These are phyloP conservation scores for Neurospora sublineolata DNA, from an alignment of 495 filamentous ascomycete species.

Conservation along the genomic window DNA sequence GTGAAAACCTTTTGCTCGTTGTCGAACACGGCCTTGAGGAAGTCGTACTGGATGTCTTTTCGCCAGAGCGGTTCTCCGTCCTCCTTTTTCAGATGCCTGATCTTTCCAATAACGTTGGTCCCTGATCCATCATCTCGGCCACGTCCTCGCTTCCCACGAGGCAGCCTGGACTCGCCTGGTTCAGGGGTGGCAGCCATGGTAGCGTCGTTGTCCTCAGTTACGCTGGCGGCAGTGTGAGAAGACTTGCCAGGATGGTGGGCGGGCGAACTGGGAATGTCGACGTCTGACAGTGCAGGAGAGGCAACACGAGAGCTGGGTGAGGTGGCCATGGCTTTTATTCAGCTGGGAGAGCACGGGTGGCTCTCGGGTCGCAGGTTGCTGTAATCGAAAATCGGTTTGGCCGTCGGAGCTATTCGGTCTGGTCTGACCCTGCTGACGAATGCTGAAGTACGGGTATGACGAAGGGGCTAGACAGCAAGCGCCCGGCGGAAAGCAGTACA, in stretches of 20 bases:
- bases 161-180: slow-evolving; percentile 15
- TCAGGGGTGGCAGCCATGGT: slow-evolving; percentile 24
- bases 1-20: slow-evolving; percentile 78
- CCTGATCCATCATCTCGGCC: slow-evolving; percentile 19
- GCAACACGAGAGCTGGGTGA: slow-evolving; percentile 18
- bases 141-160: slow-evolving; percentile 22
- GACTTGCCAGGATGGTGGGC: background rate
- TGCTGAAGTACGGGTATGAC: background rate
- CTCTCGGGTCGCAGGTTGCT: background rate
- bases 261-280: slow-evolving; percentile 22
- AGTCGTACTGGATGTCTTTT: slow-evolving; percentile 95
- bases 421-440: background rate
- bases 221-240: slow-evolving; percentile 7
- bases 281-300: slow-evolving; percentile 16
- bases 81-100: slow-evolving; percentile 91
- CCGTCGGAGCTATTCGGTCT: background rate
- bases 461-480: background rate
- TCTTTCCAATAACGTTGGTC: slow-evolving; percentile 64
- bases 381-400: background rate
- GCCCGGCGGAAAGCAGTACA: background rate
- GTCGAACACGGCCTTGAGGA: slow-evolving; percentile 83
- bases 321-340: slow-evolving; percentile 19
- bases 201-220: slow-evolving; percentile 25
- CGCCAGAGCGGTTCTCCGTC: slow-evolving; percentile 95
- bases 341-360: background rate